Conservation (phyloP, 495 filamentous ascomycete species). For the Aspergillus nanangensis region DNA sequence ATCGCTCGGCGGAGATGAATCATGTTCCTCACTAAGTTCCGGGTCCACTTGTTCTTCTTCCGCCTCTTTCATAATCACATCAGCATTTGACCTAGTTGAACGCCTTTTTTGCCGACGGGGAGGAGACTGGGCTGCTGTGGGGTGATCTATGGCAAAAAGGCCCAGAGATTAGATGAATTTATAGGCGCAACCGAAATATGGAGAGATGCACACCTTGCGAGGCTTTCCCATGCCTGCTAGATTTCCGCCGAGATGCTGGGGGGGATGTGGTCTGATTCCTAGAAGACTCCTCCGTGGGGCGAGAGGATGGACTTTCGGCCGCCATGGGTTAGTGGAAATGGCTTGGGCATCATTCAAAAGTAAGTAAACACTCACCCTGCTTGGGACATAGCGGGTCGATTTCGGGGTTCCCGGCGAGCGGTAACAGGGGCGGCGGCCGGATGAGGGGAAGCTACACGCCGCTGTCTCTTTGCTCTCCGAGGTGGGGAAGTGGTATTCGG, state of each 20-base stretch:
- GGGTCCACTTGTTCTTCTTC: slow-evolving; percentile 37
- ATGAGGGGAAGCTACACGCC: slow-evolving; percentile 40
- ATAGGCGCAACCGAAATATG: not conserved
- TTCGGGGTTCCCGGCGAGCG: slow-evolving; percentile 59
- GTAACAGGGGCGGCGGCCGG: slow-evolving; percentile 31
- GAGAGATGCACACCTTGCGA: slow-evolving; percentile 18
- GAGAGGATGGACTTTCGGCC: slow-evolving; percentile 36
- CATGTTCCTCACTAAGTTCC: slow-evolving; percentile 31
- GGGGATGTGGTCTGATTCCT: slow-evolving; percentile 37
- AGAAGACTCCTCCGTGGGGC: slow-evolving; percentile 36
- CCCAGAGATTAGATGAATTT: not conserved
- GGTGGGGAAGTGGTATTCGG: slow-evolving; percentile 38
- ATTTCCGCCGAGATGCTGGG: slow-evolving; percentile 61
- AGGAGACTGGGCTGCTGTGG: slow-evolving; percentile 28
- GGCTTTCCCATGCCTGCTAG: slow-evolving; percentile 49
- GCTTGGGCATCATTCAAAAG: not conserved
- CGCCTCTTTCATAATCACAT: slow-evolving; percentile 47
- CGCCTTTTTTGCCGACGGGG: slow-evolving; percentile 52
- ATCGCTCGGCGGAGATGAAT: slow-evolving; percentile 51
- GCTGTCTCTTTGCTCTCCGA: slow-evolving; percentile 41
- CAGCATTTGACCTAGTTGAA: slow-evolving; percentile 46
- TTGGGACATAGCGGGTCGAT: slow-evolving; percentile 74
- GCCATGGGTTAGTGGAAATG: slow-evolving; percentile 3
- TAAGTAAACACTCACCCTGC: slow-evolving; percentile 56
- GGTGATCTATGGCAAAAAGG: slow-evolving; percentile 21